A percentile compares a stretch with the other conserved stretches of the same genome.
Conservation (phyloP, 345 rosid species). For the Ricinus communis region DNA sequence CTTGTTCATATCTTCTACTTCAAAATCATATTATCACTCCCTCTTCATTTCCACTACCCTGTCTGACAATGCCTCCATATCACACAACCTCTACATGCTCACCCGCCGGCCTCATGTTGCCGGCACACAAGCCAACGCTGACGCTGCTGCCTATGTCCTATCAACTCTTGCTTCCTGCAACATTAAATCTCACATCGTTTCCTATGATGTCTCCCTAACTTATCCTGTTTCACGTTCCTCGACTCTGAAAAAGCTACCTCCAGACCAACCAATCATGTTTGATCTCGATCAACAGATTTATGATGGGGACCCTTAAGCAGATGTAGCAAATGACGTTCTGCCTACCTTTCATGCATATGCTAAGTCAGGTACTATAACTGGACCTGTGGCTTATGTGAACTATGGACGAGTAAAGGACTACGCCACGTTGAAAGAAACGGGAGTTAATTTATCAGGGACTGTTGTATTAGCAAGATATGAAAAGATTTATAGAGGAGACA, state of each 20-base stretch:
- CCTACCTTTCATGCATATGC: constrained; percentile 81
- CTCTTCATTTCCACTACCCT: constrained; percentile 56
- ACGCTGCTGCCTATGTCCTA: constrained; percentile 59
- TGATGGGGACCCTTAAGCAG: constrained; percentile 63
- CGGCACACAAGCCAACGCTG: constrained; percentile 74
- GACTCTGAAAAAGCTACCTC: constrained; percentile 34
- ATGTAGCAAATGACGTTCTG: constrained; percentile 55
- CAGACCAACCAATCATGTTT: constrained; percentile 37
- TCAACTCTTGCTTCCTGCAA: constrained; percentile 48
- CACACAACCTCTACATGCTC: constrained; percentile 64
- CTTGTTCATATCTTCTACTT: constrained; percentile 35
- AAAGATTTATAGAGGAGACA: constrained; percentile 71
- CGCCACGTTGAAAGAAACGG: constrained; percentile 41
- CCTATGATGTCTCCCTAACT: constrained; percentile 64
- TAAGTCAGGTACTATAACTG: constrained; percentile 61
- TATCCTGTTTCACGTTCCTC: constrained; percentile 68
- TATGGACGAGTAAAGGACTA: constrained; percentile 73
- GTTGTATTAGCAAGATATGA: constrained; percentile 69
- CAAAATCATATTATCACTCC: constrained; percentile 52
- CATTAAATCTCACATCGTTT: constrained; percentile 36
- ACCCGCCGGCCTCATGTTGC: constrained; percentile 82
- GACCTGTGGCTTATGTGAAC: constrained; percentile 66
- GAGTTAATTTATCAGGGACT: constrained; percentile 45
- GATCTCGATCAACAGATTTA: constrained; percentile 49
- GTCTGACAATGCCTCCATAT: constrained; percentile 59